Percentiles rank a stretch among this genome's conserved stretches.
phyloP scores from a whole-genome alignment of 2,329 filamentous ascomycete genomes.

The Rhexocercosporidium sp. region DNA sequence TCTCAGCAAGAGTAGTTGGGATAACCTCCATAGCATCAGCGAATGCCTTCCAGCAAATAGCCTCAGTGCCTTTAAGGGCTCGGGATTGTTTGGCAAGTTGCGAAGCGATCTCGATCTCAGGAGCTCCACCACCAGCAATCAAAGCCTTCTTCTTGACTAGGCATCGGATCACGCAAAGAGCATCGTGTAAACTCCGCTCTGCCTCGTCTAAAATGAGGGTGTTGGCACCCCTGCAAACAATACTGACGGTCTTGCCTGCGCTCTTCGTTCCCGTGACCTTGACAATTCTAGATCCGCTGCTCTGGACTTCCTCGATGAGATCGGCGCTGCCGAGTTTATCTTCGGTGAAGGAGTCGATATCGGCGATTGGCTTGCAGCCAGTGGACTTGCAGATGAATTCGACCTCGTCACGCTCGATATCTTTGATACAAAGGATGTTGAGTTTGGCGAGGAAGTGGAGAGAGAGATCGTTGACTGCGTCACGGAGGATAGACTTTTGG shows the following conservation, averaged over 20 bases:
- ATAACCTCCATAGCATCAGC: slow-evolving; percentile 97
- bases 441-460: slow-evolving; percentile 98
- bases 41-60: slow-evolving; percentile 99
- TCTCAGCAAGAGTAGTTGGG: slow-evolving; percentile 95
- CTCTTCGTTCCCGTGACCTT: slow-evolving; percentile 92
- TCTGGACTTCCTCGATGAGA: slow-evolving; percentile 88
- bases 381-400: slow-evolving; percentile 99
- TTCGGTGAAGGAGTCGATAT: slow-evolving; percentile 97
- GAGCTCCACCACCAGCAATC: slow-evolving; percentile 93
- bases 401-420: slow-evolving; percentile 97
- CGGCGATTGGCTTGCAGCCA: slow-evolving; percentile 97
- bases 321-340: slow-evolving; percentile 96
- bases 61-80: slow-evolving; percentile 85
- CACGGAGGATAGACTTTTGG: slow-evolving; percentile 96
- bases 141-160: slow-evolving; percentile 99
- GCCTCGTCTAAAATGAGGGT: slow-evolving; percentile 94
- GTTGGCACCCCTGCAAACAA: slow-evolving; percentile 95
- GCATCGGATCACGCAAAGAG: slow-evolving; percentile 95
- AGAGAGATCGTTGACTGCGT: slow-evolving; percentile 96
- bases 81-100: slow-evolving; percentile 82
- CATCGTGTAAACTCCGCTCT: slow-evolving; percentile 94
- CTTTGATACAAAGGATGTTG: slow-evolving; percentile 94
- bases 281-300: slow-evolving; percentile 87
- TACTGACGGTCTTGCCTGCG: slow-evolving; percentile 86
- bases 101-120: slow-evolving; percentile 95